phyloP scores from a whole-genome alignment of 2,329 filamentous ascomycete species.

The Neopestalotiopsis clavispora region DNA sequence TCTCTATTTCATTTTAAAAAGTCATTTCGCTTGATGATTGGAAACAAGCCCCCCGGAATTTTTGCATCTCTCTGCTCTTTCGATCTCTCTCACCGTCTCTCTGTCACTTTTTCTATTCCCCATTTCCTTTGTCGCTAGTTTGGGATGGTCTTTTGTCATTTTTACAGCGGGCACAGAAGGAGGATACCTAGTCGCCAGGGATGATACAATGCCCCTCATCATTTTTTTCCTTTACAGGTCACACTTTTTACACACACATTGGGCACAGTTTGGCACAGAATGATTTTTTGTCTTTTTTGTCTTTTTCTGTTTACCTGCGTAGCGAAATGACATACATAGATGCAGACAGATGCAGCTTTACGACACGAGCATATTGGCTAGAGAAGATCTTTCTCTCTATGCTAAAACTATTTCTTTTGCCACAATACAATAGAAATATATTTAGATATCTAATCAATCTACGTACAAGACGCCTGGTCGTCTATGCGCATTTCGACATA shows the following conservation, averaged over 20 bases:
- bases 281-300: too few relatives aligned
- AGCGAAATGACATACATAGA: too few relatives aligned
- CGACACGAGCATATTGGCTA: background rate
- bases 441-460: conserved; percentile 1
- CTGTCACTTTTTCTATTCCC: too few relatives aligned
- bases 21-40: background rate
- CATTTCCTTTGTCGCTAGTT: too few relatives aligned
- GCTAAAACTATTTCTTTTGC: background rate
- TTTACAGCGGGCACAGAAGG: too few relatives aligned
- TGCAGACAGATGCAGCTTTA: background rate
- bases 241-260: too few relatives aligned
- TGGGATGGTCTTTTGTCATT: too few relatives aligned
- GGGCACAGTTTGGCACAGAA: too few relatives aligned
- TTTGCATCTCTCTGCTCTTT: background rate
- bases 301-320: too few relatives aligned
- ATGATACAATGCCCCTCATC: too few relatives aligned
- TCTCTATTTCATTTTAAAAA: background rate
- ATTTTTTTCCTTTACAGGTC: too few relatives aligned
- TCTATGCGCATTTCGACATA: background rate
- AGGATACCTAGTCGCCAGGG: too few relatives aligned
- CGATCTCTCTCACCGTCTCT: background rate
- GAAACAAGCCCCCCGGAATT: background rate
- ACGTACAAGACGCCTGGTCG: background rate
- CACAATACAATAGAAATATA: background rate
- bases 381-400: background rate